phyloP scores from a whole-genome alignment of 2,329 filamentous ascomycete genomes.

The Septoria linicola region DNA sequence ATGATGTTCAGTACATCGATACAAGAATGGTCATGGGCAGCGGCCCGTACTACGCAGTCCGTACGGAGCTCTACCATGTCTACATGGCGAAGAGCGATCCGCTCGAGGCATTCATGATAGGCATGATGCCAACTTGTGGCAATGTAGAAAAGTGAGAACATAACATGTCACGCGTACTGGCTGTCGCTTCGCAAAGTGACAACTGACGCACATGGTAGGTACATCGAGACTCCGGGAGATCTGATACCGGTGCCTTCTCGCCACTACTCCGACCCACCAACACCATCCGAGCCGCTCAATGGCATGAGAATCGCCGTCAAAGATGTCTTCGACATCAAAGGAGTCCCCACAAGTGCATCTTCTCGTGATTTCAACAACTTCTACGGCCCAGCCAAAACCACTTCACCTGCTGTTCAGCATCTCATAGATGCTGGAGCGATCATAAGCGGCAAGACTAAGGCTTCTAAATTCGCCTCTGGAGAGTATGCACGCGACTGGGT shows the following conservation, averaged over 20 bases:
- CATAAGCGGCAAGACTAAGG: slow-evolving; percentile 45
- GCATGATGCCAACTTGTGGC: background rate
- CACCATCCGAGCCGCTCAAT: slow-evolving; percentile 45
- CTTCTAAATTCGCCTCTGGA: slow-evolving; percentile 23
- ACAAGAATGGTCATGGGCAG: background rate
- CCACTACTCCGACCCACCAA: background rate
- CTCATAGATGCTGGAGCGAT: slow-evolving; percentile 59
- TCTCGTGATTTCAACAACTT: slow-evolving; percentile 21
- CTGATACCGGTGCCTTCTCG: background rate
- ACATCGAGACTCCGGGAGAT: background rate
- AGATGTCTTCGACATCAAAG: slow-evolving; percentile 29
- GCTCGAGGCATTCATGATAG: background rate
- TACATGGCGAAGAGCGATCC: background rate
- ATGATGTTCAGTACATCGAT: background rate
- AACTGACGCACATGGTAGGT: background rate
- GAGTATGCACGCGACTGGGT: slow-evolving; percentile 35
- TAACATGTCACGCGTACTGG: background rate
- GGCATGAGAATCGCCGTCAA: slow-evolving; percentile 29
- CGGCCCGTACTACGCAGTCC: background rate
- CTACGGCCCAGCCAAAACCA: slow-evolving; percentile 40
- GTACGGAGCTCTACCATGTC: background rate
- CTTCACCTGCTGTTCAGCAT: slow-evolving; percentile 44
- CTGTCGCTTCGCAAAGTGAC: background rate
- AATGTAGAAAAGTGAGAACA: background rate
- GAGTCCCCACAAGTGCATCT: slow-evolving; percentile 21